phyloP scores from a whole-genome alignment of 495 filamentous ascomycete species.

The Chaetomium fimeti region DNA sequence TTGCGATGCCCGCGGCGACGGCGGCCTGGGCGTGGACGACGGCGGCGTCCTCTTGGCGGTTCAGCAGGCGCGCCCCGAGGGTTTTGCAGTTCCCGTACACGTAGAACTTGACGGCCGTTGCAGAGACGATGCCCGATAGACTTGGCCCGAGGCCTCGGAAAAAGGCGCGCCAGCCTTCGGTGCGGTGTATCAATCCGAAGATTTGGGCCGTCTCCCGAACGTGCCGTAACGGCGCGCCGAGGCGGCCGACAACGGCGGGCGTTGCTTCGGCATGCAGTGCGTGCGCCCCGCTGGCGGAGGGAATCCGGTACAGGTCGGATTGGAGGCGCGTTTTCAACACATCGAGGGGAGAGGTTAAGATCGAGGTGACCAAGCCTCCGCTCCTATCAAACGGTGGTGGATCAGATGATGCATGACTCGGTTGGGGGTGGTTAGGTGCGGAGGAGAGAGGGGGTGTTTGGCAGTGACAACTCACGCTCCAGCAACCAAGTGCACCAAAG shows the following conservation, averaged over 20 bases:
- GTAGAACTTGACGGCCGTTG: conserved; percentile 6
- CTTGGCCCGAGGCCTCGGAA: conserved; percentile 5
- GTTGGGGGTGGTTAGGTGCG: not conserved
- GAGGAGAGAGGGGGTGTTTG: not conserved
- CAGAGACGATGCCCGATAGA: not conserved
- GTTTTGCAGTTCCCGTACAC: conserved; percentile 6
- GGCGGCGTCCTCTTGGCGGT: conserved; percentile 1
- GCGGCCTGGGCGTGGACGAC: not conserved
- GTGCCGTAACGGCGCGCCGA: not conserved
- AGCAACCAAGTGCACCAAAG: not conserved
- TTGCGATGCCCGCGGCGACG: conserved; percentile 6
- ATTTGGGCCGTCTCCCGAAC: not conserved
- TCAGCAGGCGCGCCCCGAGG: not conserved
- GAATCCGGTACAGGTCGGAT: conserved; percentile 9
- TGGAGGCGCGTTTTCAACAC: conserved; percentile 5
- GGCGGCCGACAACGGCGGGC: not conserved
- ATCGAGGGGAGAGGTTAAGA: conserved; percentile 2
- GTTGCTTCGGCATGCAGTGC: not conserved
- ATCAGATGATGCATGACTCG: not conserved
- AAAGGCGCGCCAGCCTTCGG: conserved; percentile 8
- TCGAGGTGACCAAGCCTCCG: conserved; percentile 1
- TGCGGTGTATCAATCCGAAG: not conserved
- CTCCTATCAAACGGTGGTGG: not conserved
- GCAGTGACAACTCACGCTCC: conserved; percentile 2
- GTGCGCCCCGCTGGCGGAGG: not conserved